Evolutionary conservation across 805 yeast genomes (phyloP).

Genomic region (Myxozyma melibiosi): DNA sequence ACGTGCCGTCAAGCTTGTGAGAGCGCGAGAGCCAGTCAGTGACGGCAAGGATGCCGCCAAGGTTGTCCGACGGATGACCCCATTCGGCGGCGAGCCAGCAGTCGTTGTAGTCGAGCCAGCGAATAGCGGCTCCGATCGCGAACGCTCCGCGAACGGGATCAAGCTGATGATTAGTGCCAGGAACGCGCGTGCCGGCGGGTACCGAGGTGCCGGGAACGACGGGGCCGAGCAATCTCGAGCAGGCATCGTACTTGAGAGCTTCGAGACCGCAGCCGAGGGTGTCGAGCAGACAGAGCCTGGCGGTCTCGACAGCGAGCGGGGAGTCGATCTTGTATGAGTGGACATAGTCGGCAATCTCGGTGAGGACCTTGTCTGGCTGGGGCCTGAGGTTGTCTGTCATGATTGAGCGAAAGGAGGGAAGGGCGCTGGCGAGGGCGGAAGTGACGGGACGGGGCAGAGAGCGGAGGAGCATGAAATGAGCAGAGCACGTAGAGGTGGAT

Average conservation of each 20-base stretch:
- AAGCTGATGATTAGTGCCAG: conserved; percentile 54
- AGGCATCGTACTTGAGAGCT: conserved; percentile 56
- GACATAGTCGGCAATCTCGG: conserved; percentile 54
- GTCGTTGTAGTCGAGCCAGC: conserved; percentile 66
- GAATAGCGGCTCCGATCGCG: conserved; percentile 56
- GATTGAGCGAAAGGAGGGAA: not conserved
- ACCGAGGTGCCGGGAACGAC: conserved; percentile 59
- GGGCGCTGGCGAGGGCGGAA: not conserved
- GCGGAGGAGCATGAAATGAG: not conserved
- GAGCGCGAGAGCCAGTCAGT: conserved; percentile 58
- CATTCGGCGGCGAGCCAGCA: conserved; percentile 73
- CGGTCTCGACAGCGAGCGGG: conserved; percentile 54
- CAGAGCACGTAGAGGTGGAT: too few relatives aligned
- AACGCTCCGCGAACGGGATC: conserved; percentile 65
- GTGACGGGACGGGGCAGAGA: not conserved
- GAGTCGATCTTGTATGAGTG: conserved; percentile 52
- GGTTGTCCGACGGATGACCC: conserved; percentile 67
- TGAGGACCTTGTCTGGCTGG: conserved; percentile 52
- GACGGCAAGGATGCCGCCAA: conserved; percentile 61
- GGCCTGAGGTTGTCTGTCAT: conserved; percentile 55
- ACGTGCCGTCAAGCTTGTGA: conserved; percentile 46
- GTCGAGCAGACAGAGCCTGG: conserved; percentile 57
- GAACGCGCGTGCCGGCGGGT: conserved; percentile 58
- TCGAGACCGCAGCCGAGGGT: conserved; percentile 64
- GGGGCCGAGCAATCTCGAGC: conserved; percentile 54